Percentiles rank a stretch among this genome's conserved stretches.
Conservation (phyloP, 2,329 filamentous ascomycete species). For the Scedosporium apiospermum region DNA sequence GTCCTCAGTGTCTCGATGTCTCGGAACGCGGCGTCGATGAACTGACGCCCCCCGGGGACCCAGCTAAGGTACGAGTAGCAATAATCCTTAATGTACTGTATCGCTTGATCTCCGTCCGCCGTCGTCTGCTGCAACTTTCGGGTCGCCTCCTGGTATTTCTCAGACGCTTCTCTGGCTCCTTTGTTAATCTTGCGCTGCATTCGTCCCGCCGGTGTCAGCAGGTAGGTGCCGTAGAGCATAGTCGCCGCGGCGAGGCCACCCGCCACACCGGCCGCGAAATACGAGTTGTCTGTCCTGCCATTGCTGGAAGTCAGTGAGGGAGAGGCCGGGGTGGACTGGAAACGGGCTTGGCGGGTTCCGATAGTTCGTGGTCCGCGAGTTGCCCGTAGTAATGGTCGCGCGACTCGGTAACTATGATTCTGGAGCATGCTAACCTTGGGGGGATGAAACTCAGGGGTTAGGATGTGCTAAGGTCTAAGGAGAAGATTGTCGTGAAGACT, state of each 20-base stretch:
- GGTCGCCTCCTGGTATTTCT: constrained; percentile 49
- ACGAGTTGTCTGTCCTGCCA: constrained; percentile 16
- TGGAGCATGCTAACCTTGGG: background rate
- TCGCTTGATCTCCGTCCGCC: constrained; percentile 57
- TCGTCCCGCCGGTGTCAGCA: constrained; percentile 32
- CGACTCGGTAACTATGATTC: background rate
- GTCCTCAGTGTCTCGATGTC: constrained; percentile 59
- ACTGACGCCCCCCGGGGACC: constrained; percentile 60
- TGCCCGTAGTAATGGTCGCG: background rate
- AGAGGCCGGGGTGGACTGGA: constrained; percentile 28
- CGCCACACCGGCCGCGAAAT: constrained; percentile 29
- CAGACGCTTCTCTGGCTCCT: constrained; percentile 43
- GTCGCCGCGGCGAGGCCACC: constrained; percentile 34
- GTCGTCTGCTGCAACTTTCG: constrained; percentile 52
- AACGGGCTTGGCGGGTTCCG: constrained; percentile 19
- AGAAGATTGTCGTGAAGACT: background rate
- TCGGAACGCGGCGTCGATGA: constrained; percentile 60
- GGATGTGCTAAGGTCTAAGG: background rate
- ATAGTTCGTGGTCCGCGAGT: background rate
- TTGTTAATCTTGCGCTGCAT: constrained; percentile 34
- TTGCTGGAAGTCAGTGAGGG: constrained; percentile 9
- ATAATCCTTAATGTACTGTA: constrained; percentile 55
- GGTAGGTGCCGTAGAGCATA: constrained; percentile 32
- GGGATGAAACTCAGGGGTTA: background rate
- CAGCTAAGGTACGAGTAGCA: constrained; percentile 60